A percentile compares a stretch with the other conserved stretches of the same genome.
Evolutionary conservation across 2,329 filamentous ascomycete genomes (phyloP).

Genomic region (Colletotrichum lupini): DNA sequence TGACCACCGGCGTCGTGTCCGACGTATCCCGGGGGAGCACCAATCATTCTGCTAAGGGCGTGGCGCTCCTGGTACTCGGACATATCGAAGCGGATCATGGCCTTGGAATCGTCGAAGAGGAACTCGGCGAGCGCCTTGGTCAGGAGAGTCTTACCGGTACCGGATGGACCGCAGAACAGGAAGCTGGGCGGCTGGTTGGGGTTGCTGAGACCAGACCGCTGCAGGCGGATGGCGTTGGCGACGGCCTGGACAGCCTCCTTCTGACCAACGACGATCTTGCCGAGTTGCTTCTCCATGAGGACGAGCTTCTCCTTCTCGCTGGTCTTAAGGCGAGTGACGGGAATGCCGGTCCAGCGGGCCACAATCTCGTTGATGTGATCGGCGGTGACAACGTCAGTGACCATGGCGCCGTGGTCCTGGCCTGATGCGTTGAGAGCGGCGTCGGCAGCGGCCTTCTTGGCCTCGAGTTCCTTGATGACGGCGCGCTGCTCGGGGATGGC

Average conservation of each 20-base stretch:
- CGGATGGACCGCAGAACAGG: constrained; percentile 97
- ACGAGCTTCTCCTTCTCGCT: constrained; percentile 99
- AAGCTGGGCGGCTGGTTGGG: constrained; percentile 98
- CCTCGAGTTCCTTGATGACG: constrained; percentile 84
- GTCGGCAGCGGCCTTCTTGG: constrained; percentile 82
- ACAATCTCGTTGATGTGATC: constrained; percentile 99
- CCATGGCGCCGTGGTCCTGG: constrained; percentile 74
- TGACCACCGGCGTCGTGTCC: constrained; percentile 97
- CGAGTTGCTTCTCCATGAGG: constrained; percentile 90
- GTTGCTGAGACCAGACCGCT: constrained; percentile 93
- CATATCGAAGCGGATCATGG: constrained; percentile 99
- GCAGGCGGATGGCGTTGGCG: constrained; percentile 94
- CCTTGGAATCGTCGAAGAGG: constrained; percentile 94
- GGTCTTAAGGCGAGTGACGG: constrained; percentile 91
- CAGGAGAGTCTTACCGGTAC: constrained; percentile 96
- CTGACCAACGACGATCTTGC: constrained; percentile 90
- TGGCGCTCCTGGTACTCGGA: constrained; percentile 99
- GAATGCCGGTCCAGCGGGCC: constrained; percentile 97
- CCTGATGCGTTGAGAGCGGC: constrained; percentile 68
- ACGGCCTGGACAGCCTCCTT: constrained; percentile 93
- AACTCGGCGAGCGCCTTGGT: constrained; percentile 98
- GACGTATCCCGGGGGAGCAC: constrained; percentile 95
- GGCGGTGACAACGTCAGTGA: constrained; percentile 93
- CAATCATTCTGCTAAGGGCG: constrained; percentile 95
- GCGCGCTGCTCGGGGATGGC: constrained; percentile 92